A percentile compares a stretch with the other conserved stretches of the same genome.
Evolutionary conservation across 495 filamentous ascomycete genomes (phyloP).

Genomic region (Hypoxylon rickii): DNA sequence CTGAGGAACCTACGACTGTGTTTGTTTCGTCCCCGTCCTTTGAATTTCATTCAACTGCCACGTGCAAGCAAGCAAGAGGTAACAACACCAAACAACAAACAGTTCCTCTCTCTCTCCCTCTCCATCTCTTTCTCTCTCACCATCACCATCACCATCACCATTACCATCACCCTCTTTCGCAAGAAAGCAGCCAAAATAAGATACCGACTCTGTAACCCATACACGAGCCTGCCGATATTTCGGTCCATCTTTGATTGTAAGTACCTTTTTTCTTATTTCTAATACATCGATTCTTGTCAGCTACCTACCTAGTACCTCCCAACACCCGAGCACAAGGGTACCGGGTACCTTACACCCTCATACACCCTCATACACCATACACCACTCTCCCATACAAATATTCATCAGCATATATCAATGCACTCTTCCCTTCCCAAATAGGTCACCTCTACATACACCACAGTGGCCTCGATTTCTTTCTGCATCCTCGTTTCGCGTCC

Average conservation of each 20-base stretch:
- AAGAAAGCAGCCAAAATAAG: neutral
- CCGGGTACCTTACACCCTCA: too few species aligned
- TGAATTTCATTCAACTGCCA: neutral
- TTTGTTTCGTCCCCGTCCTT: constrained; percentile 9
- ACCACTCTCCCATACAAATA: too few species aligned
- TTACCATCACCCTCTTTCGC: neutral
- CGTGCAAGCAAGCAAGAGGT: constrained; percentile 15
- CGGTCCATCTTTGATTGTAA: too few species aligned
- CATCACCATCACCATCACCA: neutral
- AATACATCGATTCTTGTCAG: too few species aligned
- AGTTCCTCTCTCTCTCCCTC: neutral
- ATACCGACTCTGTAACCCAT: too few species aligned
- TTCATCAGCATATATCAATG: too few species aligned
- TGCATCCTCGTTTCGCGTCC: constrained; percentile 26
- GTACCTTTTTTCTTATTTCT: too few species aligned
- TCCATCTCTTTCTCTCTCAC: neutral
- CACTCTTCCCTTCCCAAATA: neutral
- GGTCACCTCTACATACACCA: constrained; percentile 1
- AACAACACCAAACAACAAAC: neutral
- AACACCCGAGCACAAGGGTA: too few species aligned
- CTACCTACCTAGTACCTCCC: too few species aligned
- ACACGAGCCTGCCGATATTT: too few species aligned
- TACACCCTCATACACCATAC: too few species aligned
- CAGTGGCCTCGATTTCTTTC: neutral
- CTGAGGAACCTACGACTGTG: constrained; percentile 1